These are phyloP conservation scores for Leersia perrieri DNA, from an alignment of 176 grass and related monocot species.

Conservation along the genomic window DNA sequence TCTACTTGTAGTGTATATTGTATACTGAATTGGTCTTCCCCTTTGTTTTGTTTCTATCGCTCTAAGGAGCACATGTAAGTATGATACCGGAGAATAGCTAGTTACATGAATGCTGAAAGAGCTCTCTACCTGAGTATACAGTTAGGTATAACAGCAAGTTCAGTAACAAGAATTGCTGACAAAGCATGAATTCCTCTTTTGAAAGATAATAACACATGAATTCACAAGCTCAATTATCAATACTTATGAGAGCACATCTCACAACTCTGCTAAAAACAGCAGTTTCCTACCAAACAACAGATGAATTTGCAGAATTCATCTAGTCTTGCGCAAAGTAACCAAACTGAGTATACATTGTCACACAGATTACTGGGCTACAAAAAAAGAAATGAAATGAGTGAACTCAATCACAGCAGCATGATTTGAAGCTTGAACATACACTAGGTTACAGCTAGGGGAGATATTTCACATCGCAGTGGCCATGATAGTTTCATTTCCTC, in stretches of 20 bases:
- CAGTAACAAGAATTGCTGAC: conserved; percentile 4
- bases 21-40: background rate
- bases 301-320: background rate
- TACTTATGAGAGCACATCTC: background rate
- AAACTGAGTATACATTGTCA: background rate
- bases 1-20: background rate
- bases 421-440: background rate
- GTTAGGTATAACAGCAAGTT: background rate
- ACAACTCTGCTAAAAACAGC: background rate
- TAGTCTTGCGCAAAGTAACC: conserved; percentile 15
- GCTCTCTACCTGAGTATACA: background rate
- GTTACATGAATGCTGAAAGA: background rate
- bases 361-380: conserved; percentile 9
- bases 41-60: background rate
- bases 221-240: conserved; percentile 2
- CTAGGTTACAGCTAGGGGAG: background rate
- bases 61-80: background rate
- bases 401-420: background rate
- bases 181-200: background rate
- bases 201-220: background rate
- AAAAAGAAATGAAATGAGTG: conserved; percentile 12
- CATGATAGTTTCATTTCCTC: conserved; percentile 50
- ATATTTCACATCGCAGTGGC: conserved; percentile 32
- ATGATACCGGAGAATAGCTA: conserved; percentile 3
- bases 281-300: background rate